A percentile compares a stretch with the other conserved stretches of the same genome.
Conservation (phyloP, 495 filamentous ascomycete genomes). For the Xylaria cubensis region DNA sequence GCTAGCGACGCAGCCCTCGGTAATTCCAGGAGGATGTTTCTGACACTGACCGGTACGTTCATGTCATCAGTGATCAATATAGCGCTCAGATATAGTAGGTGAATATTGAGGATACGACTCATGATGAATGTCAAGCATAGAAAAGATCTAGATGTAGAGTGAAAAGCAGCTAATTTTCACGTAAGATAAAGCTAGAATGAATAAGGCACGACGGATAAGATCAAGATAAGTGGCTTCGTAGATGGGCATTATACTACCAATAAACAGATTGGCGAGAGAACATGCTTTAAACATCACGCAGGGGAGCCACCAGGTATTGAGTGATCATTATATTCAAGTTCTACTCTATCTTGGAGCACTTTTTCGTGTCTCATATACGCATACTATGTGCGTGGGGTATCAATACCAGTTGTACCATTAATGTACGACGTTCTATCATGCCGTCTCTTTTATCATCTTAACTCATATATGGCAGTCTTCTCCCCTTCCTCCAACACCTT, state of each 20-base stretch:
- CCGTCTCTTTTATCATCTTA: constrained; percentile 17
- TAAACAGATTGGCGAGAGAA: background rate
- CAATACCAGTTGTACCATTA: constrained; percentile 23
- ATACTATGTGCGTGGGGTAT: constrained; percentile 19
- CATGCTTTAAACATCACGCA: background rate
- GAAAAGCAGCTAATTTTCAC: background rate
- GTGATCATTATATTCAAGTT: constrained; percentile 16
- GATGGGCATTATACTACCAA: background rate
- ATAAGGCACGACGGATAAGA: background rate
- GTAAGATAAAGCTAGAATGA: background rate
- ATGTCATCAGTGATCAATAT: no score
- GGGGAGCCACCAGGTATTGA: background rate
- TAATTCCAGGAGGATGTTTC: background rate
- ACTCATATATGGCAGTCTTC: background rate
- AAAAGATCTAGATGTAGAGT: background rate
- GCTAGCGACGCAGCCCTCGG: background rate
- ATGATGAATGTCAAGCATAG: background rate
- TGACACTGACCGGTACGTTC: background rate
- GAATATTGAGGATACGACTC: background rate
- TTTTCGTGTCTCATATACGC: constrained; percentile 20
- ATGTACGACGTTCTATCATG: background rate
- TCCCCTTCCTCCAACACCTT: background rate
- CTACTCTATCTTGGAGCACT: constrained; percentile 11
- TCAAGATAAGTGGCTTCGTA: background rate
- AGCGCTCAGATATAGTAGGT: background rate